A percentile compares a stretch with the other conserved stretches of the same genome.
Evolutionary conservation across 768 basidiomycete genomes (phyloP).

Genomic region (Kwoniella shandongensis): DNA sequence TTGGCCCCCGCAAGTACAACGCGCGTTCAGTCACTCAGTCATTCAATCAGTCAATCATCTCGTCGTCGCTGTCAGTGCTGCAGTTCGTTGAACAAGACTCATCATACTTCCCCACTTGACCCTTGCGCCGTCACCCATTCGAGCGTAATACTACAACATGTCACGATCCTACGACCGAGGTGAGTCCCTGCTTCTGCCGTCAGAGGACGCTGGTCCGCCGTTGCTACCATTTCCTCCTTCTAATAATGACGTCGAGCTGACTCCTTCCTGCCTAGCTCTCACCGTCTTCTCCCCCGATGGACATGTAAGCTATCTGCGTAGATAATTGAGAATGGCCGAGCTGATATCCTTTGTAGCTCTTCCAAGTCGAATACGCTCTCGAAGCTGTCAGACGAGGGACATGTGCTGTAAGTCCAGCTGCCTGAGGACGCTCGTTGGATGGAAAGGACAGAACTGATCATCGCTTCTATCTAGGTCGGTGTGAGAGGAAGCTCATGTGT

Average conservation of each 20-base stretch:
- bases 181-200: constrained; percentile 51
- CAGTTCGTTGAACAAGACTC: too few relatives aligned
- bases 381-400: constrained; percentile 97
- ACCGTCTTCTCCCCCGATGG: constrained; percentile 99
- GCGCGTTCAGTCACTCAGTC: constrained; percentile 8
- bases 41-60: too few relatives aligned
- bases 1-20: constrained; percentile 11
- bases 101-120: too few relatives aligned
- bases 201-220: too few relatives aligned
- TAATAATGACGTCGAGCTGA: neutral
- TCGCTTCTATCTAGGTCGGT: constrained; percentile 70
- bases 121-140: too few relatives aligned
- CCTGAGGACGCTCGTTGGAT: neutral
- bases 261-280: constrained; percentile 62
- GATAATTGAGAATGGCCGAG: constrained; percentile 6
- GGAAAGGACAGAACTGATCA: neutral
- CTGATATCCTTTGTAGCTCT: constrained; percentile 42
- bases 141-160: too few relatives aligned
- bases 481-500: constrained; percentile 93
- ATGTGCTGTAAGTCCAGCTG: constrained; percentile 70
- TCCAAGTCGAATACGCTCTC: constrained; percentile 95
- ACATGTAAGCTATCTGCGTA: constrained; percentile 61
- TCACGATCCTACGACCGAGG: constrained; percentile 96
- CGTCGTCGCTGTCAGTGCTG: too few relatives aligned
- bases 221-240: too few relatives aligned